These are phyloP conservation scores for Chlorella ohadii DNA, from an alignment of 139 green algal genomes.

Conservation along the genomic window DNA sequence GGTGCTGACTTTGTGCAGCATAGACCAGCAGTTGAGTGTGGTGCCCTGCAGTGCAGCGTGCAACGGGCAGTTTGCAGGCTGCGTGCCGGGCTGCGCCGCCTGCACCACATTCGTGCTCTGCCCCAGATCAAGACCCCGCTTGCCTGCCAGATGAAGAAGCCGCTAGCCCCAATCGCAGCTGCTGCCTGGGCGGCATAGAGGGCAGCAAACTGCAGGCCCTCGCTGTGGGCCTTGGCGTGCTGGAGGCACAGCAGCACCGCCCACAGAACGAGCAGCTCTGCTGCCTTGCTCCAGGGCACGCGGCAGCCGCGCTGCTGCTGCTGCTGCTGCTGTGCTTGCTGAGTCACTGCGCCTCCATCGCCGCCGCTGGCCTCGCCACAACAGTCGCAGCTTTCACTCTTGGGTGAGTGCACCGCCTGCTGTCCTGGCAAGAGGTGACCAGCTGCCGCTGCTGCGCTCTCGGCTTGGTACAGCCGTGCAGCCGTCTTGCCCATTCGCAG, in stretches of 20 bases:
- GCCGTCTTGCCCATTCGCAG: slow-evolving; percentile 21
- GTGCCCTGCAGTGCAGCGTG: too few species aligned
- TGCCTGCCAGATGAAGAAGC: slow-evolving; percentile 22
- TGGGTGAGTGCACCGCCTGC: too few species aligned
- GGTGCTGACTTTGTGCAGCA: too few species aligned
- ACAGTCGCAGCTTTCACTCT: too few species aligned
- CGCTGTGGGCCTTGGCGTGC: background rate
- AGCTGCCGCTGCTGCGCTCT: background rate
- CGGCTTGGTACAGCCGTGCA: background rate
- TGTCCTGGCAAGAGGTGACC: background rate
- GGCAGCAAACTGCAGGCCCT: background rate
- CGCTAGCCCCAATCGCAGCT: background rate
- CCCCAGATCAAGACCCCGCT: background rate
- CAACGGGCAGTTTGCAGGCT: too few species aligned
- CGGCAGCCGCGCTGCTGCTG: background rate
- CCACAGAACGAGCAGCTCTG: slow-evolving; percentile 30
- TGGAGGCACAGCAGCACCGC: slow-evolving; percentile 28
- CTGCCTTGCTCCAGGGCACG: background rate
- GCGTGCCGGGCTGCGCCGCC: too few species aligned
- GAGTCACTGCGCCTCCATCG: too few species aligned
- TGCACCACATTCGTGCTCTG: too few species aligned
- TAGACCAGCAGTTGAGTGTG: background rate
- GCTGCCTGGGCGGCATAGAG: slow-evolving; percentile 10
- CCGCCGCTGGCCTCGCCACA: too few species aligned
- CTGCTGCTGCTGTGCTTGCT: background rate